Base-by-base conservation (phyloP, 1,139 yeast genomes). In the Hemisphaericaspora subhashii region DNA sequence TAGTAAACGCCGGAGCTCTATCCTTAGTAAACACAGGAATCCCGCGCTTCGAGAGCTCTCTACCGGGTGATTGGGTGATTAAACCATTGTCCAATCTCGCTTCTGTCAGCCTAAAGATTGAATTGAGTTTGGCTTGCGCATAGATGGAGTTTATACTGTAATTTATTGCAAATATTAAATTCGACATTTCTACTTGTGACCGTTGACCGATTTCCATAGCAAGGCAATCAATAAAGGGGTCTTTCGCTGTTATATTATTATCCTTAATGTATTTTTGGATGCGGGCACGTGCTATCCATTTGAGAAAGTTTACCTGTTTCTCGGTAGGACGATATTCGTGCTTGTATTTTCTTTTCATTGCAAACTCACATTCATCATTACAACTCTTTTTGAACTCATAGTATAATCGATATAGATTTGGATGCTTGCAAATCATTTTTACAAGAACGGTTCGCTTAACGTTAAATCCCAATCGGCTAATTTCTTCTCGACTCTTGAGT, bases 381-480 rank as follows among this genome's bases (percentile, higher is more conserved):
- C 32, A 29, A 2, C 18, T 3, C 3, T 12, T 17, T n/a, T 12
- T 29, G 11, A 29, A 29, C 12, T 29, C 17, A 29, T 31, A 15
- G 35, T 31, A 31, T 11, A 31, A 11, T 2, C 11, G 5, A 21
- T 5, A 31, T 21, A 31, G 16, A n/a, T 31, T 31, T 13, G n/a
- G 18, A 3, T 15, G 11, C 16, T n/a, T 22, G 12, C 11, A 4
- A 12, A 31, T 22, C 12, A 4, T 24, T 8, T 10, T 24, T 16
- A 17, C n/a, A 7, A 4, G n/a, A 5, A 15, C 14, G 5, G 5
- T 31, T 12, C 27, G 17, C 16, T 31, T 21, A 13, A 22, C 11
- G 14, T 52, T 48, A 41, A 24, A 53, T 20, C 47, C 40, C 37
- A 53, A 49, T 2, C 56, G 55, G 5, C 44, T 5, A 16, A 43